These are phyloP conservation scores for Sambucus nigra DNA, from an alignment of 129 eudicot genomes.

Conservation along the genomic window DNA sequence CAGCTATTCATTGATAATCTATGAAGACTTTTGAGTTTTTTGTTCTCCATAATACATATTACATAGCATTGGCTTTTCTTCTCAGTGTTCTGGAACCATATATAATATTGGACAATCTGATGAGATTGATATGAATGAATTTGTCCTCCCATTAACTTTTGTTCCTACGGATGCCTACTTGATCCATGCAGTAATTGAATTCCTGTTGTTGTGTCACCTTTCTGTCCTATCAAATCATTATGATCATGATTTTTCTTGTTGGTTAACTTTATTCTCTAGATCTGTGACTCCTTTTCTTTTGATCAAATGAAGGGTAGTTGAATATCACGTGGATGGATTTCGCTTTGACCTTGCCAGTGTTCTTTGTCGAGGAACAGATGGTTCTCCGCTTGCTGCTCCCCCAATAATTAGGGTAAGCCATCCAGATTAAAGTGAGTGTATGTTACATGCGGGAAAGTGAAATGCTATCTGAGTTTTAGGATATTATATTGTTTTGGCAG, in stretches of 20 bases:
- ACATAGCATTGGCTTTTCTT: too few relatives aligned
- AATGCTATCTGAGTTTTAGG: too few relatives aligned
- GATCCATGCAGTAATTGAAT: not conserved
- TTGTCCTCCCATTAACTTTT: too few relatives aligned
- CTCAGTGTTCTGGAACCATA: too few relatives aligned
- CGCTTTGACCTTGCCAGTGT: conserved; percentile 98
- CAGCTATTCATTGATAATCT: too few relatives aligned
- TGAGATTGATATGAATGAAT: too few relatives aligned
- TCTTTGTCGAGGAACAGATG: conserved; percentile 97
- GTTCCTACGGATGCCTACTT: too few relatives aligned
- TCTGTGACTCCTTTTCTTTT: not conserved
- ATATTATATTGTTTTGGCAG: too few relatives aligned
- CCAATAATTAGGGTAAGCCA: conserved; percentile 70
- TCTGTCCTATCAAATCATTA: not conserved
- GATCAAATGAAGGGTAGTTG: conserved; percentile 56
- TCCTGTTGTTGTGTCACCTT: not conserved
- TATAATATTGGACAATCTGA: too few relatives aligned
- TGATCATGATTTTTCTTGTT: not conserved
- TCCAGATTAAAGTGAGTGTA: not conserved
- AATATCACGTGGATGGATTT: conserved; percentile 98
- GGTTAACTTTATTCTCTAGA: not conserved
- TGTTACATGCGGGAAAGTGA: not conserved
- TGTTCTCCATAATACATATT: too few relatives aligned
- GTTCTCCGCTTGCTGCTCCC: conserved; percentile 88
- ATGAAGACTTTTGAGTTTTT: too few relatives aligned